phyloP scores from a whole-genome alignment of 1,139 yeast genomes.

The Pichia sp. region DNA sequence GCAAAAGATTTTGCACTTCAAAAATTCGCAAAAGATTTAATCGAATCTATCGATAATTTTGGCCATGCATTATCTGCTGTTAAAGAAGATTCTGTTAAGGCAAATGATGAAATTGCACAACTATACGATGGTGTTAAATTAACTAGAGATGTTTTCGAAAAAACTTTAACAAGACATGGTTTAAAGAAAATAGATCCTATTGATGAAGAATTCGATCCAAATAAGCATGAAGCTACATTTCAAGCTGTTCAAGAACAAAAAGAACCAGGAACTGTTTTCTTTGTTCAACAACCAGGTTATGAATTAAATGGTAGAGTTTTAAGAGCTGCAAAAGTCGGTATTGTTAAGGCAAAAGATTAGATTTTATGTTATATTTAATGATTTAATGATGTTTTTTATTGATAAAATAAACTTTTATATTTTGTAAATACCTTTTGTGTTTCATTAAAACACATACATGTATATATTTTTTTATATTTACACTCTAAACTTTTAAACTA shows the following conservation, averaged over 20 bases:
- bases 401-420: too few relatives aligned
- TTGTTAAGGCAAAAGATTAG: constrained; percentile 55
- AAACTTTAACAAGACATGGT: constrained; percentile 78
- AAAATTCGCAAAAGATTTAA: constrained; percentile 84
- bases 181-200: constrained; percentile 74
- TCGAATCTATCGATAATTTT: constrained; percentile 88
- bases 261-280: constrained; percentile 90
- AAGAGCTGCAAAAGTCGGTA: constrained; percentile 96
- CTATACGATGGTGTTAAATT: constrained; percentile 85
- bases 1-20: constrained; percentile 89
- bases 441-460: neutral
- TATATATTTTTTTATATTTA: neutral
- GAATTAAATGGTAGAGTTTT: constrained; percentile 80
- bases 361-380: neutral
- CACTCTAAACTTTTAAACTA: constrained; percentile 17
- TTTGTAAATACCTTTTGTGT: neutral
- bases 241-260: constrained; percentile 84
- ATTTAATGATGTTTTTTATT: constrained; percentile 1
- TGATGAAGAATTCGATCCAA: constrained; percentile 85
- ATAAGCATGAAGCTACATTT: constrained; percentile 88
- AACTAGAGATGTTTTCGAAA: constrained; percentile 84
- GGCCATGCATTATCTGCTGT: constrained; percentile 81
- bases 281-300: constrained; percentile 88
- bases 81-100: constrained; percentile 53
- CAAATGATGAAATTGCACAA: constrained; percentile 62